These are phyloP conservation scores for Neonectria punicea DNA, from an alignment of 2,329 filamentous ascomycete species.

Conservation along the genomic window DNA sequence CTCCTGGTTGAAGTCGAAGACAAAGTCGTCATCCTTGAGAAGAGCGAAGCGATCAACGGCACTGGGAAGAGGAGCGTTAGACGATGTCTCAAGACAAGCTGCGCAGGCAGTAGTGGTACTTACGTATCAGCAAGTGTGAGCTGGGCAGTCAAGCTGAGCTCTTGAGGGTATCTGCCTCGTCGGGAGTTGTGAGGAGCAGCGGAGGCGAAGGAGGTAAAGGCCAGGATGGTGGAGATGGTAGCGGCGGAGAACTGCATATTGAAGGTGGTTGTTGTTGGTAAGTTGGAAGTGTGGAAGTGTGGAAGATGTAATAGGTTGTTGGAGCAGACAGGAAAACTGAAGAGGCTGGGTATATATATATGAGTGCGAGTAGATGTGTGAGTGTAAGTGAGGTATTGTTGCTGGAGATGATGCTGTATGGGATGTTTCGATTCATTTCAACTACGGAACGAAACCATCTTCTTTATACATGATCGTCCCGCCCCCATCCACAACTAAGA, in stretches of 20 bases:
- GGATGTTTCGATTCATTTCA: conserved; percentile 33
- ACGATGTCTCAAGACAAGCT: neutral
- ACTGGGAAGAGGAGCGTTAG: conserved; percentile 42
- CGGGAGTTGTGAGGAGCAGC: conserved; percentile 38
- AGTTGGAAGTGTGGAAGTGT: neutral
- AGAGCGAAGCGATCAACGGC: conserved; percentile 56
- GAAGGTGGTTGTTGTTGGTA: conserved; percentile 42
- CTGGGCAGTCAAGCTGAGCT: conserved; percentile 50
- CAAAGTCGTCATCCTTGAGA: conserved; percentile 58
- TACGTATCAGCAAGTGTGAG: conserved; percentile 54
- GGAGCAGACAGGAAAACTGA: neutral
- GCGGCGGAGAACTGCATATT: conserved; percentile 46
- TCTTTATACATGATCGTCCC: conserved; percentile 37
- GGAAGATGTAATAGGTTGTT: neutral
- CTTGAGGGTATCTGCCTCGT: conserved; percentile 23
- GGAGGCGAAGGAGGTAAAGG: conserved; percentile 48
- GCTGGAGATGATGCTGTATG: conserved; percentile 22
- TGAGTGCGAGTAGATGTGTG: neutral
- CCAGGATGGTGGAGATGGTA: conserved; percentile 52
- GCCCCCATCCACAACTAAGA: conserved; percentile 8
- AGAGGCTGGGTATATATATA: neutral
- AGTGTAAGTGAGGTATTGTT: neutral
- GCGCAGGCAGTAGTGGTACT: conserved; percentile 23
- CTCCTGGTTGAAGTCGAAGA: conserved; percentile 59
- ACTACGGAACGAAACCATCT: conserved; percentile 26